Conservation (phyloP, 495 filamentous ascomycete species). For the Podospora conica region DNA sequence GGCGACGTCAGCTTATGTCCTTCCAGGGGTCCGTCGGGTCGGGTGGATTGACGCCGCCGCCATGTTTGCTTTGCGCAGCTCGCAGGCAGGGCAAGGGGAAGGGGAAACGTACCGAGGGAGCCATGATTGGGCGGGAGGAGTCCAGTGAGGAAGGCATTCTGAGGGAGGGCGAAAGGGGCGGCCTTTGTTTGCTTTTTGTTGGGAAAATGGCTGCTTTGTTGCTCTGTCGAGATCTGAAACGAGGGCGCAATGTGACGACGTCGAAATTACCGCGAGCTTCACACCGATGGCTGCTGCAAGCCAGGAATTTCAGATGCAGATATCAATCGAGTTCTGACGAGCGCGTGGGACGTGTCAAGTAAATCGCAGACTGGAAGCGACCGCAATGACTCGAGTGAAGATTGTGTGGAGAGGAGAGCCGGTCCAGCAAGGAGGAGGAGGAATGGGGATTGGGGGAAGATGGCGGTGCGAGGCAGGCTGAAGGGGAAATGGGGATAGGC, state of each 20-base stretch:
- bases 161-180: neutral
- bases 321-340: neutral
- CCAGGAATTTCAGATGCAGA: neutral
- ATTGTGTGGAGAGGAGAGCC: conserved; percentile 1
- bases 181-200: conserved; percentile 4
- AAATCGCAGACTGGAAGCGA: conserved; percentile 5
- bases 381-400: neutral
- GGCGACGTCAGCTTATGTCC: conserved; percentile 4
- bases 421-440: neutral
- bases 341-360: conserved; percentile 1
- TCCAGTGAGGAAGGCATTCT: conserved; percentile 64
- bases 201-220: conserved; percentile 5
- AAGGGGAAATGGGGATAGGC: neutral
- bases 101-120: conserved; percentile 55
- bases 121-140: conserved; percentile 71
- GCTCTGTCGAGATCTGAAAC: conserved; percentile 13
- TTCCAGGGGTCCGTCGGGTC: conserved; percentile 2
- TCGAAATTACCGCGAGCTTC: neutral
- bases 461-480: conserved; percentile 1
- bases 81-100: neutral
- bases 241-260: neutral
- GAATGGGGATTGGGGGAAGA: conserved; percentile 8
- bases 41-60: neutral
- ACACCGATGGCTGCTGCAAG: neutral
- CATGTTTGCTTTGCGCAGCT: neutral